Conservation (phyloP, 371 early-diverging fungal species). For the Apophysomyces ossiformis region DNA sequence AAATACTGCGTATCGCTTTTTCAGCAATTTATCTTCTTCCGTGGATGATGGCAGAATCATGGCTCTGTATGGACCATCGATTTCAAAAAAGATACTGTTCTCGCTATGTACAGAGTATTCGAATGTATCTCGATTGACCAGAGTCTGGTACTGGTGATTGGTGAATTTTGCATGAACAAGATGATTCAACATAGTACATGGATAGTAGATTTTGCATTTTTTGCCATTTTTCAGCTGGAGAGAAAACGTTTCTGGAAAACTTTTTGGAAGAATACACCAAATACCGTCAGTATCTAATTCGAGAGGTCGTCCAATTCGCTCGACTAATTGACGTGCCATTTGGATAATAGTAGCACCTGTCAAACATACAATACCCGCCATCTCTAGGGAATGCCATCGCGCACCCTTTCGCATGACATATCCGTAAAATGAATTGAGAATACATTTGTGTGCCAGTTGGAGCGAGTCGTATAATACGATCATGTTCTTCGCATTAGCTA, state of each 20-base stretch:
- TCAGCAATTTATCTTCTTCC: conserved; percentile 96
- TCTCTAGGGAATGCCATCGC: conserved; percentile 99
- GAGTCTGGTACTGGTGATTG: conserved; percentile 96
- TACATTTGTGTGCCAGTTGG: conserved; percentile 99
- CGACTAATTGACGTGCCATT: conserved; percentile 92
- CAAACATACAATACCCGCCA: conserved; percentile 99
- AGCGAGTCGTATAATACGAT: conserved; percentile 97
- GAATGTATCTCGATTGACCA: conserved; percentile 58
- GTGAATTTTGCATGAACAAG: conserved; percentile 97
- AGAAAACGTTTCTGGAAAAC: conserved; percentile 92
- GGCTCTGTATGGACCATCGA: conserved; percentile 99
- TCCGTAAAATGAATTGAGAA: conserved; percentile 99
- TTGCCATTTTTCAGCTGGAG: conserved; percentile 85
- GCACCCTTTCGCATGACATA: conserved; percentile 99
- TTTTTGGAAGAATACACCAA: conserved; percentile 97
- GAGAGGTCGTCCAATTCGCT: conserved; percentile 95
- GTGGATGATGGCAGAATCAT: conserved; percentile 99
- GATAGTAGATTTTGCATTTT: conserved; percentile 87
- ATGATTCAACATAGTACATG: conserved; percentile 98
- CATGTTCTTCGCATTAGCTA: conserved; percentile 92
- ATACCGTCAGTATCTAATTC: conserved; percentile 99
- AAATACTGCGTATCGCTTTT: conserved; percentile 99
- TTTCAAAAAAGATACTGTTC: conserved; percentile 99
- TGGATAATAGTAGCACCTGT: conserved; percentile 98
- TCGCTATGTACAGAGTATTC: conserved; percentile 82